A percentile compares a stretch with the other conserved stretches of the same genome.
These are phyloP conservation scores for Thermothielavioides terrestris DNA, from an alignment of 495 filamentous ascomycete species.

Conservation along the genomic window DNA sequence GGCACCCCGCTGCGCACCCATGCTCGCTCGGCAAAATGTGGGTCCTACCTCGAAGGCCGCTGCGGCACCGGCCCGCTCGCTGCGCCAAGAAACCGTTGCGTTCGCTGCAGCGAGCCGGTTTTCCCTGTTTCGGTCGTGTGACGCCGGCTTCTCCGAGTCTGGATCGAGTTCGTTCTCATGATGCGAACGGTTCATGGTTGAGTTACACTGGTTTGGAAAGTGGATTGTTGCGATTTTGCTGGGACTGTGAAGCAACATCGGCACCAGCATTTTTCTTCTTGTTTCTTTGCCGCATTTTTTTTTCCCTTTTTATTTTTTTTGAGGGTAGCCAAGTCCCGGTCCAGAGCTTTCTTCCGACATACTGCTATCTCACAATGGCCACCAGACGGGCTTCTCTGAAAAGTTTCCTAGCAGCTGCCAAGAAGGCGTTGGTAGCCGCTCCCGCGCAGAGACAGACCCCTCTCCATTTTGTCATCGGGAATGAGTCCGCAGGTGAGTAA, in stretches of 20 bases:
- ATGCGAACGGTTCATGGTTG: too few relatives aligned
- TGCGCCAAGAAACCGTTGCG: background rate
- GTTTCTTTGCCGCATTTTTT: too few relatives aligned
- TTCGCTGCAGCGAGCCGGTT: background rate
- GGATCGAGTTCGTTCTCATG: too few relatives aligned
- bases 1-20: too few relatives aligned
- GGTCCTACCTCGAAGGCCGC: background rate
- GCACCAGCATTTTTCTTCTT: too few relatives aligned
- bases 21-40: too few relatives aligned
- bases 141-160: background rate
- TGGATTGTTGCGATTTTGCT: too few relatives aligned
- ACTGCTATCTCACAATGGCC: background rate
- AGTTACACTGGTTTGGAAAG: too few relatives aligned
- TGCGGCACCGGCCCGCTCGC: background rate
- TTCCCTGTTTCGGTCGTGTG: background rate
- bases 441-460: constrained; percentile 29
- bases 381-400: constrained; percentile 20
- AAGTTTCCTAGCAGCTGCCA: constrained; percentile 34
- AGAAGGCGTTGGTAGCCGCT: constrained; percentile 31
- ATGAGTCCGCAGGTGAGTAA: constrained; percentile 63
- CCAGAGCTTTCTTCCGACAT: background rate
- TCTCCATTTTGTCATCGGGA: constrained; percentile 59
- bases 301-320: too few relatives aligned
- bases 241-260: too few relatives aligned
- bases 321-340: too few relatives aligned